phyloP scores from a whole-genome alignment of 148 eudicot species.

The Amaranthus palmeri region DNA sequence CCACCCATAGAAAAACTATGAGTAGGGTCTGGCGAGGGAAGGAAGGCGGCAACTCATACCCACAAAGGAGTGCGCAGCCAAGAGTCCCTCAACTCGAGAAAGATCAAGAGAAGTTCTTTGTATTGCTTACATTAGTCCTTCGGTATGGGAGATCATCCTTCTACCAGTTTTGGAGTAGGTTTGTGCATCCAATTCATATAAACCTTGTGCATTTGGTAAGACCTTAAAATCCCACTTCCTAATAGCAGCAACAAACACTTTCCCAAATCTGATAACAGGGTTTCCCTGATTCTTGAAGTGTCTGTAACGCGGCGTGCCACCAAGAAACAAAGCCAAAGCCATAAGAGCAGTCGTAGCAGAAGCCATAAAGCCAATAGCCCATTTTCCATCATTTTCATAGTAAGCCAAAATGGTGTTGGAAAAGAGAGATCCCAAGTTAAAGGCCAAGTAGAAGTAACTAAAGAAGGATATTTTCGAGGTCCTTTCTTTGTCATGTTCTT shows the following conservation, averaged over 20 bases:
- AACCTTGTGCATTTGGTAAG: conserved; percentile 32
- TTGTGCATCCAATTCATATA: conserved; percentile 38
- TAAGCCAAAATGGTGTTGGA: conserved; percentile 67
- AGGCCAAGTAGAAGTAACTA: conserved; percentile 67
- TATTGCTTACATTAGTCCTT: conserved; percentile 50
- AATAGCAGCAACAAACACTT: conserved; percentile 48
- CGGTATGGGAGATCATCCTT: conserved; percentile 47
- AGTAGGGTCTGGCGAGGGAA: too few relatives aligned
- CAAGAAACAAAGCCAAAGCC: conserved; percentile 45
- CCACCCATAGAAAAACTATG: too few relatives aligned
- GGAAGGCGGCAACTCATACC: too few relatives aligned
- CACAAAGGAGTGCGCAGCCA: too few relatives aligned
- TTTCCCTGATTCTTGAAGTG: conserved; percentile 54
- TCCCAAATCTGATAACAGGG: conserved; percentile 51
- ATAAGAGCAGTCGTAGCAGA: conserved; percentile 44
- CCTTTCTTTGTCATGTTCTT: conserved; percentile 47
- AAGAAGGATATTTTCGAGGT: conserved; percentile 58
- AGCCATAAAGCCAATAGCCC: conserved; percentile 65
- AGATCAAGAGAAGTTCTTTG: too few relatives aligned
- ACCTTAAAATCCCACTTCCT: conserved; percentile 39
- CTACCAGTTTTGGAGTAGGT: conserved; percentile 26
- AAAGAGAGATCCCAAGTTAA: conserved; percentile 65
- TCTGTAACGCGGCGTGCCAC: conserved; percentile 56
- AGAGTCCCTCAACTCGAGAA: too few relatives aligned
- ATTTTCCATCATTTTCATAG: conserved; percentile 56